phyloP scores from a whole-genome alignment of 2,329 filamentous ascomycete genomes.

The Sclerotinia borealis region DNA sequence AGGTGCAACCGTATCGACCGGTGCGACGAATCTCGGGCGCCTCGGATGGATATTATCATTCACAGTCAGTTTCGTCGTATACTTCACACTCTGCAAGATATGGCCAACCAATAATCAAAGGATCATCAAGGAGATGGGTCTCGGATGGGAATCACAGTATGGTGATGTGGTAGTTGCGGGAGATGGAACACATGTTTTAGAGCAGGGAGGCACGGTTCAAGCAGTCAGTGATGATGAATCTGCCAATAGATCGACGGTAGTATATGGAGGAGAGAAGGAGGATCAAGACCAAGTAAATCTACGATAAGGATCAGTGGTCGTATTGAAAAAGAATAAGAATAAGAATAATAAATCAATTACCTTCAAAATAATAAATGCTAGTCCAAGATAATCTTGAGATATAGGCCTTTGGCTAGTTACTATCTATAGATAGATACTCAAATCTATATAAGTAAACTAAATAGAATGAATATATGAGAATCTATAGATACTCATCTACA shows the following conservation, averaged over 20 bases:
- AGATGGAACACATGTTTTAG: slow-evolving; percentile 25
- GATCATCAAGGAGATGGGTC: slow-evolving; percentile 32
- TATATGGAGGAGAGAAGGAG: not conserved
- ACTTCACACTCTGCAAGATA: slow-evolving; percentile 33
- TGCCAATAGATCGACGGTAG: not conserved
- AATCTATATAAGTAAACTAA: not conserved
- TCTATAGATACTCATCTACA: too few relatives aligned
- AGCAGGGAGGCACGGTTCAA: slow-evolving; percentile 14
- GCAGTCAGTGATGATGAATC: slow-evolving; percentile 10
- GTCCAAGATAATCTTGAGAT: not conserved
- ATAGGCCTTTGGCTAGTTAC: not conserved
- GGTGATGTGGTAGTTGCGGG: slow-evolving; percentile 22
- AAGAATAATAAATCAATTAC: not conserved
- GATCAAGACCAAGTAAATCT: not conserved
- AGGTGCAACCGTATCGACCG: slow-evolving; percentile 29
- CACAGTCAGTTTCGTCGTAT: slow-evolving; percentile 30
- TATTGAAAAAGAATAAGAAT: not conserved
- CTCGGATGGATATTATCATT: slow-evolving; percentile 35
- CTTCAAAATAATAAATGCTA: not conserved
- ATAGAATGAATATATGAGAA: not conserved
- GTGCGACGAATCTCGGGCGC: slow-evolving; percentile 32
- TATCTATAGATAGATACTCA: not conserved
- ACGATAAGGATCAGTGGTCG: not conserved
- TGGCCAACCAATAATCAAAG: slow-evolving; percentile 36
- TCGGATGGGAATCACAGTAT: slow-evolving; percentile 27